Base-by-base conservation (phyloP, 768 basidiomycete species). In the Tylopilus rubrobrunneus region DNA sequence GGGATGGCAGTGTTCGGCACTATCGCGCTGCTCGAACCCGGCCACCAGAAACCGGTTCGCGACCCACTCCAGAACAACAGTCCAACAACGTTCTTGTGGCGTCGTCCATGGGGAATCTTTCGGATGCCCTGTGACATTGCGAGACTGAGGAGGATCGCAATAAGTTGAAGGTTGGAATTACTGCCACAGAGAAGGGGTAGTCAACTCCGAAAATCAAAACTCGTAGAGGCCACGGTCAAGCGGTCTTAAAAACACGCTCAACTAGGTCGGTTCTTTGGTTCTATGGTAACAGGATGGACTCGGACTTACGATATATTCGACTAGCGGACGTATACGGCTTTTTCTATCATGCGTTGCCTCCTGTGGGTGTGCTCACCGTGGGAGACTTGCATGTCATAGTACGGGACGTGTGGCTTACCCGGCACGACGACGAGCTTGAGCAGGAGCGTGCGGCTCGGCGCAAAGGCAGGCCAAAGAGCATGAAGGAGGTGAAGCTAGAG, bases 381-480 rank as follows among this genome's bases (percentile, higher is more conserved):
- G 74, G 80, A 25, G 84, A 87, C 39, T 68, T 93, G 34, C 91
- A 92, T 63, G 66, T 68, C 5, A 60, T 92, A 51, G 70, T 92
- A 11, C 70, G 73, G 27, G 81, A 87, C 45, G 68, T 86, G 17
- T 92, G 90, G 90, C 70, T 92, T 23, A 76, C 83, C 19, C 74
- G 90, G 42, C 77, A 85, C 54, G 86, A 91, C 58, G 73, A 73
- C 11, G 86, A 85, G 31, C 67, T 92, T 0, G 80, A 83, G 53
- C 74, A 69, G 23, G 89, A 93, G 64, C 74, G 73, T 40, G 72
- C 78, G 2, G 71, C 77, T 14, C 76, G 91, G 40, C 73, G 91
- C 43, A 86, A 84, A 60, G 91, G 91, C 8, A 71, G 90, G 41
- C 85, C 91, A 42, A 90, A 89, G 68, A 87, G 84, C 61, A 67